phyloP scores from a whole-genome alignment of 2,329 filamentous ascomycete species.

The Epichloe hybrida region DNA sequence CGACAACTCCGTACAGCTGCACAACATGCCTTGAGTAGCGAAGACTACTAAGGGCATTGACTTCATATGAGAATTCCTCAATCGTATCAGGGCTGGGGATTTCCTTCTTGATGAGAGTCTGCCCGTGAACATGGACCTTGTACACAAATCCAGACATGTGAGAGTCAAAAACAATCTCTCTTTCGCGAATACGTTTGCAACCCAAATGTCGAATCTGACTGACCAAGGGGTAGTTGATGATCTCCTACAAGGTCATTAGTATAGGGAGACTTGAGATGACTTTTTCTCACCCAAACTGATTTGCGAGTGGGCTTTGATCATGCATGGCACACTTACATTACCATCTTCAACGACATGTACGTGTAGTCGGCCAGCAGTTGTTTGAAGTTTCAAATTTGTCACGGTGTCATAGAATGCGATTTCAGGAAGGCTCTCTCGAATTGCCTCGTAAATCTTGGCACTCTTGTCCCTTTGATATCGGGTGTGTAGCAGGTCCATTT shows the following conservation, averaged over 20 bases:
- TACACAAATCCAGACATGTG: constrained; percentile 97
- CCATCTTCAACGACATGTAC: constrained; percentile 97
- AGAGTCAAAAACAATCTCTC: constrained; percentile 68
- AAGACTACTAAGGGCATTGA: constrained; percentile 80
- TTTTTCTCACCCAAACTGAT: not conserved
- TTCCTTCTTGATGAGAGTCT: constrained; percentile 85
- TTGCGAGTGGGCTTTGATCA: not conserved
- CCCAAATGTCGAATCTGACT: constrained; percentile 61
- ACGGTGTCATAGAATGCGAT: constrained; percentile 96
- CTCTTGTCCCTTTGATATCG: constrained; percentile 86
- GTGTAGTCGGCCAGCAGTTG: constrained; percentile 73
- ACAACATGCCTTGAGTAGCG: constrained; percentile 65
- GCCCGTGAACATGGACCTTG: constrained; percentile 61
- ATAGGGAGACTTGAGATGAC: not conserved
- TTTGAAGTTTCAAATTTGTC: constrained; percentile 89
- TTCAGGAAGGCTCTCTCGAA: constrained; percentile 79
- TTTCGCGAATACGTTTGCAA: constrained; percentile 54
- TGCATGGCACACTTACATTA: constrained; percentile 38
- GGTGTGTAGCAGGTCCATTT: constrained; percentile 64
- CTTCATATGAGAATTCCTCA: constrained; percentile 94
- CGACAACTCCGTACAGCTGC: constrained; percentile 72
- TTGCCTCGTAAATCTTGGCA: constrained; percentile 83
- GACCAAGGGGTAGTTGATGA: constrained; percentile 69
- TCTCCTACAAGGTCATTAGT: constrained; percentile 42
- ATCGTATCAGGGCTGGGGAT: constrained; percentile 92